Base-by-base conservation (phyloP, 495 filamentous ascomycete genomes). In the Tirmania nivea region DNA sequence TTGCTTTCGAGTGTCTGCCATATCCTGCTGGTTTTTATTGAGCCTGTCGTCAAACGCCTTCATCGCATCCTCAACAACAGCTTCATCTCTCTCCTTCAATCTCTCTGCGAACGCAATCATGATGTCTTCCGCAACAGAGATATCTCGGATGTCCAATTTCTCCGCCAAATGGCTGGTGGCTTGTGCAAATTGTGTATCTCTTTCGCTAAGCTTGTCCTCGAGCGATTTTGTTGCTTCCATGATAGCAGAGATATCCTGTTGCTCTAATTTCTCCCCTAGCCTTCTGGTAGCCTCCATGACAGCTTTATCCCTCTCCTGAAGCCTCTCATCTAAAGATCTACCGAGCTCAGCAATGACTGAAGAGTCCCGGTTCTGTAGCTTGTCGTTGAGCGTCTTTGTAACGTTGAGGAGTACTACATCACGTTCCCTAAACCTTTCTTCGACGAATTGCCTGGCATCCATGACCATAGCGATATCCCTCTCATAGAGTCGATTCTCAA, bases 1-100 rank as follows among this genome's bases (percentile, higher is more conserved):
- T 20, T 50, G 51, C 11, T 60, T 51, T 50, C 53, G 56, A 11
- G 60, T 52, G 36, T 45, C 48, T n/a, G 51, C 39, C 25, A 60
- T 42, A 52, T 56, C 55, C 54, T 53, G 4, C 2, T 45, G 14
- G 8, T 19, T 45, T 45, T 45, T 45, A 14, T 45, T 14, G 17
- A 45, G 39, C 39, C 39, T 45, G 17, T 45, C 39, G 12, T 45
- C 39, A 14, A 45, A 45, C 39, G 8, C 39, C 39, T 45, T 45
- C 39, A 45, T 45, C 17, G 39, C 17, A 8, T 45, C 39, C 39
- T 45, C 39, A 45, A 45, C 17, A 2, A 45, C 12, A 45, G 39
- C 12, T 14, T 14, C 39, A 45, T 45, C 39, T 14, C 39, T 14
- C 17, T 45, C 39, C 14, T 45, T 45, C 14, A 45, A 19, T 19